Conservation (phyloP, 495 filamentous ascomycete species). For the Letharia lupina region DNA sequence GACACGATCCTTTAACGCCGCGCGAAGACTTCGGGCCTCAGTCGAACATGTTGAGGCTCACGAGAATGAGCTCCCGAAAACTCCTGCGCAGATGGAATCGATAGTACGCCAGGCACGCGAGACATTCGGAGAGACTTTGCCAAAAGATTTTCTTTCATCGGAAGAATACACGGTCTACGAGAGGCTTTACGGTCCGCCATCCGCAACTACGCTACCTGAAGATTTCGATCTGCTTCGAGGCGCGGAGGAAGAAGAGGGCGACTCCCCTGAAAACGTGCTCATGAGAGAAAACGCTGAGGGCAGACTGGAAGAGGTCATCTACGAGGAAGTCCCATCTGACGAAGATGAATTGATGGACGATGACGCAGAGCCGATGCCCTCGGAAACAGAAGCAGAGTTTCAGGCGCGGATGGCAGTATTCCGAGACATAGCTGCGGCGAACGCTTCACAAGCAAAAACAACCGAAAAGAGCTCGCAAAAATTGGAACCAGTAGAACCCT, state of each 20-base stretch:
- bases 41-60: not conserved
- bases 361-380: constrained; percentile 18
- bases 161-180: constrained; percentile 70
- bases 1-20: constrained; percentile 7
- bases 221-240: constrained; percentile 47
- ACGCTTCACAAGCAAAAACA: constrained; percentile 24
- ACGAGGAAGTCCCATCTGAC: constrained; percentile 26
- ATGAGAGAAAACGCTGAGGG: constrained; percentile 54
- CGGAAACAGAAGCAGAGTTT: constrained; percentile 13
- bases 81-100: constrained; percentile 38
- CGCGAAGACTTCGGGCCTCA: not conserved
- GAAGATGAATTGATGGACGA: constrained; percentile 25
- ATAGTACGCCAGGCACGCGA: constrained; percentile 62
- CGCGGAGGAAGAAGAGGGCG: constrained; percentile 30
- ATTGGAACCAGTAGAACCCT: not conserved
- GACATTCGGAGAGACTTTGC: constrained; percentile 68
- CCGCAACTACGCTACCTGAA: constrained; percentile 45
- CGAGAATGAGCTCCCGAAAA: not conserved
- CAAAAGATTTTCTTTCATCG: constrained; percentile 58
- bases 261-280: constrained; percentile 34
- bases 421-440: constrained; percentile 40
- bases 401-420: constrained; percentile 34
- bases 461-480: not conserved
- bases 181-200: constrained; percentile 67
- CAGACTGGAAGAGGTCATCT: constrained; percentile 48